Base-by-base conservation (phyloP, 345 rosid genomes). In the Gossypium longicalyx region DNA sequence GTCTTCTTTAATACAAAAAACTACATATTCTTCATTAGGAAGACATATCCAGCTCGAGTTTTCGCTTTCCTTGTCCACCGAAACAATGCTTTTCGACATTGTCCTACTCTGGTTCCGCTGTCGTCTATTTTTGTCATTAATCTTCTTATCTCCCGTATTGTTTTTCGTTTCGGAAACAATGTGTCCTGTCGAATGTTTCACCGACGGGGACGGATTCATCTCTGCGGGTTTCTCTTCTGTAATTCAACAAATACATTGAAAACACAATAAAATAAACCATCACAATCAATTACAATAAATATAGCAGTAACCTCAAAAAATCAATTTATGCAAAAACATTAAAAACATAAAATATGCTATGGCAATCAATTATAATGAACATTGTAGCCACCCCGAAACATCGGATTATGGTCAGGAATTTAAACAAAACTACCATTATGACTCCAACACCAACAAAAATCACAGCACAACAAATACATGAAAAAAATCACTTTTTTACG, bases 1-100 rank as follows among this genome's bases (percentile, higher is more conserved):
- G 69, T 89, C 91, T 45, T 89, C 81, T 45, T 82, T 79, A 25
- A 91, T 88, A 71, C 94, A 83, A 72, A 89, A 89, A 49, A 86
- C 88, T 51, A 88, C 9, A 17, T 19, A 59, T 16, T 72, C 54
- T 43, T 72, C 75, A 45, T 72, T 27, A 3, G 53, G 15, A 43
- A 45, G 22, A 17, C 38, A 38, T 45, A 44, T 1, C 43, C 67
- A 16, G 67, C 57, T 72, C 10, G 45, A 59, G 47, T 69, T 69
- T 6, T 29, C 73, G 12, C 67, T 45, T 2, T 38, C 66, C 16
- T 23, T 16, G 1, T 44, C 67, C 0, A 3, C 38, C 7, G 34
- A 45, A 20, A 15, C n/a, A 12, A 4, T 45, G 53, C 11, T 66
- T 49, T 4, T 52, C 9, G 41, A 54, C 25, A 54, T 6, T 8